Conservation (phyloP, 1,284 basidiomycete species). For the Puccinia novopanici region DNA sequence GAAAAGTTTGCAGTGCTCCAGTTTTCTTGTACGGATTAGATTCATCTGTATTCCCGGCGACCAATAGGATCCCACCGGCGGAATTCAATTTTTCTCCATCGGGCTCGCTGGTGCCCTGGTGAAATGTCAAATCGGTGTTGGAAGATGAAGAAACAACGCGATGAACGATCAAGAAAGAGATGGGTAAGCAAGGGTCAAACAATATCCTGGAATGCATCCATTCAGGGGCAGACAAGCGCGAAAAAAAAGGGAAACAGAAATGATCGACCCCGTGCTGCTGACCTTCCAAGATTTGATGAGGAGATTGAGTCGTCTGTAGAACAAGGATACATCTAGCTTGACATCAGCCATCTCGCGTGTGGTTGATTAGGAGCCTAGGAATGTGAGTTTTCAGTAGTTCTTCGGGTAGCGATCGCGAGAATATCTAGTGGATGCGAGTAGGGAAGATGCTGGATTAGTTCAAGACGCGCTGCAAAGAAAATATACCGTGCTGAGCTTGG, state of each 20-base stretch:
- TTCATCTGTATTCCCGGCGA: slow-evolving; percentile 33
- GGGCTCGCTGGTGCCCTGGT: slow-evolving; percentile 8
- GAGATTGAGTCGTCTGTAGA: slow-evolving; percentile 19
- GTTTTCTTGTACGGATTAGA: slow-evolving; percentile 36
- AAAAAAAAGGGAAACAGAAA: neutral
- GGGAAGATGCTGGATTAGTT: too few relatives aligned
- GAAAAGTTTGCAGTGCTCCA: slow-evolving; percentile 71
- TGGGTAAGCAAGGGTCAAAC: neutral
- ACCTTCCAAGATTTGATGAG: slow-evolving; percentile 34
- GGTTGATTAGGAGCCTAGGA: neutral
- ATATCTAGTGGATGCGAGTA: neutral
- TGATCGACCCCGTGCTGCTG: neutral
- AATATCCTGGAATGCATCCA: neutral
- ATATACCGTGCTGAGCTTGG: too few relatives aligned
- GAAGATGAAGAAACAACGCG: neutral
- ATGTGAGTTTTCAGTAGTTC: neutral
- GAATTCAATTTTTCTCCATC: slow-evolving; percentile 15
- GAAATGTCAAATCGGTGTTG: neutral
- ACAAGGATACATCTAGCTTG: slow-evolving; percentile 11
- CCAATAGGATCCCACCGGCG: slow-evolving; percentile 21
- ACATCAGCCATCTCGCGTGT: slow-evolving; percentile 24
- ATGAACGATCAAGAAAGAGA: neutral
- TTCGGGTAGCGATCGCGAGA: neutral
- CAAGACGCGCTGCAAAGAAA: too few relatives aligned
- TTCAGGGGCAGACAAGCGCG: neutral